Percentiles rank a stretch among this genome's conserved stretches.
phyloP scores from a whole-genome alignment of 768 basidiomycete genomes.

The Pisolithus tinctorius region DNA sequence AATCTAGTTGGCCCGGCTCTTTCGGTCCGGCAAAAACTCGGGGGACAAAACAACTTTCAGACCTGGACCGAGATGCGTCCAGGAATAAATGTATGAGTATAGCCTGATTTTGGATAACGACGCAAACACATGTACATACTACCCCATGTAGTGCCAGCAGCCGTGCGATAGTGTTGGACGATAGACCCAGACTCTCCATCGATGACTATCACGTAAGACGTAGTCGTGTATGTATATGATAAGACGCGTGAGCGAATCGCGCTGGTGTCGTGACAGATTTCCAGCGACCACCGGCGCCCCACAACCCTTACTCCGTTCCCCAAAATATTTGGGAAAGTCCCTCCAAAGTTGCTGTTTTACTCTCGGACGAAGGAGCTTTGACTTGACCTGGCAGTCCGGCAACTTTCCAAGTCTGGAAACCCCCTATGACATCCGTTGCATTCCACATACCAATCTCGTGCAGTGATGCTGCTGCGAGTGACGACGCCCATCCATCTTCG shows the following conservation, averaged over 20 bases:
- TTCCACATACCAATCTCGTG: conserved; percentile 66
- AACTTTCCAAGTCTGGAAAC: conserved; percentile 64
- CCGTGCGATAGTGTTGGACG: no score
- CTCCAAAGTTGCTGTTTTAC: conserved; percentile 26
- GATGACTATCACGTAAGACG: background rate
- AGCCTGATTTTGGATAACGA: background rate
- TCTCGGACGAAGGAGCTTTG: conserved; percentile 21
- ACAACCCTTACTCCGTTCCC: conserved; percentile 12
- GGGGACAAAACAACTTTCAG: no score
- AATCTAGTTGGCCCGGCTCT: no score
- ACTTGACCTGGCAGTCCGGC: conserved; percentile 56
- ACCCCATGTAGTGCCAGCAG: background rate
- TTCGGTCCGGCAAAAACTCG: no score
- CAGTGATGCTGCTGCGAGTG: conserved; percentile 63
- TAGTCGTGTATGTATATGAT: no score
- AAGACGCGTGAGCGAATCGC: no score
- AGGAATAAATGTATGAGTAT: background rate
- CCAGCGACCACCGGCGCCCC: background rate
- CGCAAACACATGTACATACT: background rate
- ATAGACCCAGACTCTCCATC: background rate
- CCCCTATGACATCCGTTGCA: conserved; percentile 74
- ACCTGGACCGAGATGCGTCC: no score
- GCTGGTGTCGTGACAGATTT: background rate
- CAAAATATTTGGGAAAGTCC: conserved; percentile 23
- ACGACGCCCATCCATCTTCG: conserved; percentile 67